Base-by-base conservation (phyloP, 2,329 filamentous ascomycete genomes). In the Mariannaea sp. region DNA sequence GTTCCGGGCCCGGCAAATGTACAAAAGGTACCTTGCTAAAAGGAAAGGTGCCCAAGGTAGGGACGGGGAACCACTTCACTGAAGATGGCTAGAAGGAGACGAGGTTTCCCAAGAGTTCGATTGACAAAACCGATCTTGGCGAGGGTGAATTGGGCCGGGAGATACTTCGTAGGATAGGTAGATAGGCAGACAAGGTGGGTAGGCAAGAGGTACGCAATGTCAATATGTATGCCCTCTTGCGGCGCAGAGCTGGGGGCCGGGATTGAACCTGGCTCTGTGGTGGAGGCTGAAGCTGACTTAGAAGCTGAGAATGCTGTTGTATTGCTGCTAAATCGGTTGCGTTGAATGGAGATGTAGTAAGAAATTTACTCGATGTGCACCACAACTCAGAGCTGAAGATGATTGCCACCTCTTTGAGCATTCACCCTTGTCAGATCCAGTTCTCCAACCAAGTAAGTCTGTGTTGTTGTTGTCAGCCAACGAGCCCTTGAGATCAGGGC, bases 1-100 rank as follows among this genome's bases (percentile, higher is more conserved):
- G 53, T 53, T 56, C 56, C 45, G 55, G 46, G 46, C 33, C 43
- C 44, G 35, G 39, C 27, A 45, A 41, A 35, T 41, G 35, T 19
- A 33, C 46, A 33, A 39, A 39, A 14, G 35, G 48, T 50, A 50
- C 53, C 16, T n/a, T n/a, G n/a, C n/a, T n/a, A n/a, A 40, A 52
- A 20, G 35, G 17, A 45, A 40, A 22, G 24, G 33, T 35, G 42
- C 32, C 45, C 22, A 24, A 24, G 22, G 14, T 41, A 27, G 26
- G 33, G 40, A 12, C 26, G 12, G 26, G 7, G 26, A 29, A 29
- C 26, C n/a, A n/a, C n/a, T n/a, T n/a, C n/a, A n/a, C n/a, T 17
- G 35, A 17, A 20, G 35, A 38, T 24, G 39, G 29, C 42, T 30
- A 33, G 29, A 29, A 50, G 47, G 41, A 42, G 20, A 36, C 35